Conservation (phyloP, 2,329 filamentous ascomycete species). For the Hymenoscyphus albidus region DNA sequence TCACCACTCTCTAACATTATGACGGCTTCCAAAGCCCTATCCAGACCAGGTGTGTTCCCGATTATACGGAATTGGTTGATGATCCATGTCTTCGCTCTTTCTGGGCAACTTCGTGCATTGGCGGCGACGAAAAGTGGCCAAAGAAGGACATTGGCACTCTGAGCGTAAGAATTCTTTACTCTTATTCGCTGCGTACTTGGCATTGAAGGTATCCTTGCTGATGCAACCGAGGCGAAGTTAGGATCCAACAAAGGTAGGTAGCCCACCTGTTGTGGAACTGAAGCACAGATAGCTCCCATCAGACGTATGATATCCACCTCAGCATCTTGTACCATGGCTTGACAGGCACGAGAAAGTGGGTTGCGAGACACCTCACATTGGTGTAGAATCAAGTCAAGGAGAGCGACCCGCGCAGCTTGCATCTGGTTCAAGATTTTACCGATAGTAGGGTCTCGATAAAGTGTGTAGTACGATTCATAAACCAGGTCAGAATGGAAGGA, state of each 20-base stretch:
- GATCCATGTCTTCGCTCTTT: not conserved
- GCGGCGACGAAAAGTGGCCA: slow-evolving; percentile 14
- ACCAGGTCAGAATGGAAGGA: slow-evolving; percentile 8
- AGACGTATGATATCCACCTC: not conserved
- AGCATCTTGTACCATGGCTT: not conserved
- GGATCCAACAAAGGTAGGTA: slow-evolving; percentile 3
- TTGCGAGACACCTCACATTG: not conserved
- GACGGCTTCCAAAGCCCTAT: not conserved
- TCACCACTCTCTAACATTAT: not conserved
- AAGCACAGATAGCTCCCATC: slow-evolving; percentile 6
- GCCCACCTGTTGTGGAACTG: slow-evolving; percentile 11
- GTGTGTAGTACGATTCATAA: slow-evolving; percentile 15
- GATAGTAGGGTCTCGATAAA: slow-evolving; percentile 15
- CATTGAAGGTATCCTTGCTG: not conserved
- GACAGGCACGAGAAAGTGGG: not conserved
- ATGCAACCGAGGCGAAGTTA: not conserved
- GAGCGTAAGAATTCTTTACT: not conserved
- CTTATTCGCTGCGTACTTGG: not conserved
- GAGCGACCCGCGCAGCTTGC: slow-evolving; percentile 13
- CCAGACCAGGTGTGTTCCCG: not conserved
- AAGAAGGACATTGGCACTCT: slow-evolving; percentile 10
- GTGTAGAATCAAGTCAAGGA: slow-evolving; percentile 9
- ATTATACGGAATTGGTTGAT: not conserved
- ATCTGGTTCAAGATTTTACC: slow-evolving; percentile 15
- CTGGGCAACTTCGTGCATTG: not conserved